phyloP scores from a whole-genome alignment of 345 rosid genomes.

The Conringia planisiliqua region DNA sequence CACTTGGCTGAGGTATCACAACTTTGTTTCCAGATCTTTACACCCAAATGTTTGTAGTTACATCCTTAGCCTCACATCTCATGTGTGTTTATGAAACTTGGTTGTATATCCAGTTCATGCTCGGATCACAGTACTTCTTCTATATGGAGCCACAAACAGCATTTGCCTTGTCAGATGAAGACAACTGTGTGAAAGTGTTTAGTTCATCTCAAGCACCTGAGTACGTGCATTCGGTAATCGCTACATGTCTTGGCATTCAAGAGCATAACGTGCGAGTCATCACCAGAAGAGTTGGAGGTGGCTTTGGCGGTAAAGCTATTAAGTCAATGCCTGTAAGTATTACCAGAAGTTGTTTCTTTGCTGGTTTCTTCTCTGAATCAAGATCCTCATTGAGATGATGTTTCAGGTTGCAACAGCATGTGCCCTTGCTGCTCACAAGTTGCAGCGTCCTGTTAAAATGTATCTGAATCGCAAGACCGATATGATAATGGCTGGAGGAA shows the following conservation, averaged over 20 bases:
- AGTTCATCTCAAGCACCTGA: slow-evolving; percentile 78
- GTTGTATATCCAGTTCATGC: slow-evolving; percentile 44
- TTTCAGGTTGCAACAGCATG: slow-evolving; percentile 82
- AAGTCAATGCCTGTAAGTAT: slow-evolving; percentile 73
- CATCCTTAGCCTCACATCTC: not conserved
- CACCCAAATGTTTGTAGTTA: not conserved
- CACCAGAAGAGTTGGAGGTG: slow-evolving; percentile 90
- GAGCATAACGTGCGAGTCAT: slow-evolving; percentile 77
- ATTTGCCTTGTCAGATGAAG: slow-evolving; percentile 92
- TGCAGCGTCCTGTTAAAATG: slow-evolving; percentile 62
- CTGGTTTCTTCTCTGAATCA: not conserved
- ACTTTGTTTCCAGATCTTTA: not conserved
- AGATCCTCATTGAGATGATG: not conserved
- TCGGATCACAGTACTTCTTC: slow-evolving; percentile 86
- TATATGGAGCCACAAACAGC: slow-evolving; percentile 86
- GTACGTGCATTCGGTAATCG: slow-evolving; percentile 33
- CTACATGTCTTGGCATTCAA: slow-evolving; percentile 77
- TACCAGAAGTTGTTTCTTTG: not conserved
- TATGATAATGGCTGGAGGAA: slow-evolving; percentile 93
- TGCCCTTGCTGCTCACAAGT: slow-evolving; percentile 68
- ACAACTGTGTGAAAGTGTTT: slow-evolving; percentile 52
- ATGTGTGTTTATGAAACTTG: not conserved
- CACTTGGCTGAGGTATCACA: slow-evolving; percentile 48
- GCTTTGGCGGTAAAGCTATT: slow-evolving; percentile 86
- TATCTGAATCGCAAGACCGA: slow-evolving; percentile 74